Evolutionary conservation across 2,329 filamentous ascomycete genomes (phyloP).

Genomic region (Seiridium cupressi): DNA sequence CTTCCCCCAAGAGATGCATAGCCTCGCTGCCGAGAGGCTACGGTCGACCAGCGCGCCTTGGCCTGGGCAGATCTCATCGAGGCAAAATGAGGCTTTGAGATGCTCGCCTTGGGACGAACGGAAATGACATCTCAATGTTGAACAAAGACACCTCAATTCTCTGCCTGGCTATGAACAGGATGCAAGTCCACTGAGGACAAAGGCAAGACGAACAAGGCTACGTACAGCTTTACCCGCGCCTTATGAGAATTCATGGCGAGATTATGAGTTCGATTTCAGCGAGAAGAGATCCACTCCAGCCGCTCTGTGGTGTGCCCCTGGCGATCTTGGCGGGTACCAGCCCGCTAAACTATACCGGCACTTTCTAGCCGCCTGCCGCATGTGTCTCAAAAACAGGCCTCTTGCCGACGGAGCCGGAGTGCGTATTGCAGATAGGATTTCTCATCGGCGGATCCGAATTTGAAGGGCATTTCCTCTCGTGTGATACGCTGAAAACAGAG

Average conservation of each 20-base stretch:
- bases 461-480: no score
- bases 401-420: neutral
- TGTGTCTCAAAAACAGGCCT: neutral
- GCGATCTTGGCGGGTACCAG: neutral
- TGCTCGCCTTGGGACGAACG: neutral
- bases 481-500: no score
- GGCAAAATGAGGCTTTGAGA: neutral
- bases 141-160: neutral
- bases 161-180: neutral
- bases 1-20: neutral
- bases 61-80: conserved; percentile 2
- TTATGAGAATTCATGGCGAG: no score
- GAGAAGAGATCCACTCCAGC: neutral
- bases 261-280: neutral
- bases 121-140: neutral
- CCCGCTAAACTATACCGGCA: neutral
- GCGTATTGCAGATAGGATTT: no score
- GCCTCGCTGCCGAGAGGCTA: conserved; percentile 4
- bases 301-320: neutral
- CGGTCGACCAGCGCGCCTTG: neutral
- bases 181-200: no score
- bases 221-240: no score
- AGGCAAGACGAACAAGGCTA: no score
- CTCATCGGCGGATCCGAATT: no score
- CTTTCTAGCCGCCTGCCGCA: neutral